Conservation (phyloP, 1,139 yeast genomes). For the Sugiyamaella novakii region DNA sequence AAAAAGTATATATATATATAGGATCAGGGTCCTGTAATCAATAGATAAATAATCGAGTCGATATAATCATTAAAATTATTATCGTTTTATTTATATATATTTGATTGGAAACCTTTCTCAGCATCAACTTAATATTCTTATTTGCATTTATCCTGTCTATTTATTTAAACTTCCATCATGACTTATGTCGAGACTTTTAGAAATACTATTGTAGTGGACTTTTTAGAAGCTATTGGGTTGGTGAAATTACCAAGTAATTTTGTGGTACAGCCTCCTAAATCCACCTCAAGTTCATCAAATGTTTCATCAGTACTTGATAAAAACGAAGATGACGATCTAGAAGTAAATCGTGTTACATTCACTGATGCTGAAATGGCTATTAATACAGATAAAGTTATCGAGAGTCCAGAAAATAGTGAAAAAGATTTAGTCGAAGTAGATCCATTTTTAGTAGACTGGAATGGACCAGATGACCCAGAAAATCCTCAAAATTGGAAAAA, state of each 20-base stretch:
- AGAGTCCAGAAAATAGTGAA: too few relatives aligned
- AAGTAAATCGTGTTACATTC: not conserved
- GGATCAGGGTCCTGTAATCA: too few relatives aligned
- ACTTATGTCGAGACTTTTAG: constrained; percentile 24
- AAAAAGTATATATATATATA: not conserved
- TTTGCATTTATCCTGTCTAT: too few relatives aligned
- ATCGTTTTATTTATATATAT: too few relatives aligned
- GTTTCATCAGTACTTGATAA: constrained; percentile 7
- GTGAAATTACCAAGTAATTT: constrained; percentile 24
- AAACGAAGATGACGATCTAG: constrained; percentile 6
- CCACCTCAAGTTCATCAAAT: not conserved
- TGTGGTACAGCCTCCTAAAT: constrained; percentile 20
- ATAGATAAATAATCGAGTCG: too few relatives aligned
- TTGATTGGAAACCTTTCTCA: too few relatives aligned
- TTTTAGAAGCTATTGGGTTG: constrained; percentile 26
- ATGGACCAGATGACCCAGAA: constrained; percentile 55
- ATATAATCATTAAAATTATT: too few relatives aligned
- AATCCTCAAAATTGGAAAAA: constrained; percentile 60
- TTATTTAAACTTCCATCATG: too few relatives aligned
- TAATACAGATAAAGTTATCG: not conserved
- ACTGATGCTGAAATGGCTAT: constrained; percentile 13
- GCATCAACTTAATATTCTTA: too few relatives aligned
- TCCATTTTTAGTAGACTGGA: constrained; percentile 42
- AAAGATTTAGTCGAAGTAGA: constrained; percentile 6
- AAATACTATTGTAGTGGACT: constrained; percentile 27